Base-by-base conservation (phyloP, 495 filamentous ascomycete species). In the Tuber magnatum region DNA sequence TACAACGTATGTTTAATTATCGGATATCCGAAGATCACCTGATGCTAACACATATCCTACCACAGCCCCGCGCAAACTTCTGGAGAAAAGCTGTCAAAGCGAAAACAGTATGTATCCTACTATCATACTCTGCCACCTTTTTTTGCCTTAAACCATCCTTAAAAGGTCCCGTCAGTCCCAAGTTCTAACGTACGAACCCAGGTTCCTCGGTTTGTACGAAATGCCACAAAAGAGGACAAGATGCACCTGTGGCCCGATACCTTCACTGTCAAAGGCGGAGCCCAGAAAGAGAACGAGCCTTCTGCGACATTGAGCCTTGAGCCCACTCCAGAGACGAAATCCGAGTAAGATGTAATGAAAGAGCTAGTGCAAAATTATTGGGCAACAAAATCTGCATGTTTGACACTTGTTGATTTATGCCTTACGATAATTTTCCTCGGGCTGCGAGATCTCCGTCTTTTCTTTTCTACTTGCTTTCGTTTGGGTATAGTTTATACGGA, bases 231-330 rank as follows among this genome's bases (percentile, higher is more conserved):
- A 51, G 88, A 89, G 74, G 90, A 92, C 80, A 90, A 88, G 85
- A 88, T 90, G 85, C 88, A 90, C 75, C 83, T 91, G 65, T 92
- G 89, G 89, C 89, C 89, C 0, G 87, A 90, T 77, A 85, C 86
- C 7, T 90, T 91, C 80, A 87, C 88, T 35, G 85, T 88, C 74
- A 84, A 82, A 35, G 80, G 82, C 20, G 41, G n/a, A 24, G 22
- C 42, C 20, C 71, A 51, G 28, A 72, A 78, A 18, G 77, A 79
- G 35, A 24, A 65, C 38, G 41, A 42, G 39, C 72, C 56, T 65
- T 75, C 56, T 65, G 14, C 28, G 0, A 18, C 72, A 46, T 61
- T 61, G 70, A 79, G 43, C 68, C 44, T 46, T 32, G 69, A 74
- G 65, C 71, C 71, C 56, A 65, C 56, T 18, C 14, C 28, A 20